Conservation (phyloP, 768 basidiomycete genomes). For the Ramaria sp. region DNA sequence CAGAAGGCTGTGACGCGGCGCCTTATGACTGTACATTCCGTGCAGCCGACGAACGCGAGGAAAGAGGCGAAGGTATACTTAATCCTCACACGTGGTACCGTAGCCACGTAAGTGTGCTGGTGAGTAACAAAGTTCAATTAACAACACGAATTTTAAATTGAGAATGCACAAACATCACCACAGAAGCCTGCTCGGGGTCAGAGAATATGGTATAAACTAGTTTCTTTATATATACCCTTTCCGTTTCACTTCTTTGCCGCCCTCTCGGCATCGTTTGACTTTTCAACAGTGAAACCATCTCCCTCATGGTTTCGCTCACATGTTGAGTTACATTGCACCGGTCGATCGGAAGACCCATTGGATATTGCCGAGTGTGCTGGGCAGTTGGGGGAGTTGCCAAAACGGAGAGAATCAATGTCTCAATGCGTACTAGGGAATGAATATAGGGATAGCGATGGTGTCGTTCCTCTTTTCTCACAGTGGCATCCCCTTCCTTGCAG, state of each 20-base stretch:
- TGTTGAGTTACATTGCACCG: background rate
- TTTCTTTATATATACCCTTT: slow-evolving; percentile 1
- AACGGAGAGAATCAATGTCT: background rate
- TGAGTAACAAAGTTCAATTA: background rate
- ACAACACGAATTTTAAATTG: background rate
- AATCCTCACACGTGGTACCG: slow-evolving; percentile 31
- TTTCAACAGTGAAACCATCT: slow-evolving; percentile 22
- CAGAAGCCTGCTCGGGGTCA: background rate
- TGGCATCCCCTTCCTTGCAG: slow-evolving; percentile 38
- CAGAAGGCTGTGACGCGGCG: slow-evolving; percentile 32
- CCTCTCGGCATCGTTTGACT: slow-evolving; percentile 29
- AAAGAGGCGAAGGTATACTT: slow-evolving; percentile 24
- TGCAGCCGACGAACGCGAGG: slow-evolving; percentile 32
- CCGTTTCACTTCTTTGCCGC: slow-evolving; percentile 21
- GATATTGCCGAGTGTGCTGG: background rate
- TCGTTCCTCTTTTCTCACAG: slow-evolving; percentile 39
- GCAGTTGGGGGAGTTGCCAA: background rate
- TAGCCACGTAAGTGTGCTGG: slow-evolving; percentile 21
- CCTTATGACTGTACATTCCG: slow-evolving; percentile 39
- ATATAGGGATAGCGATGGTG: slow-evolving; percentile 35
- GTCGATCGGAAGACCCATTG: background rate
- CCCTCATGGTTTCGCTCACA: slow-evolving; percentile 22
- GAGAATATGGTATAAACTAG: background rate
- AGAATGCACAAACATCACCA: background rate
- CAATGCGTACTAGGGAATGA: slow-evolving; percentile 19